phyloP scores from a whole-genome alignment of 1,284 basidiomycete genomes.

The Puccinia hordei region DNA sequence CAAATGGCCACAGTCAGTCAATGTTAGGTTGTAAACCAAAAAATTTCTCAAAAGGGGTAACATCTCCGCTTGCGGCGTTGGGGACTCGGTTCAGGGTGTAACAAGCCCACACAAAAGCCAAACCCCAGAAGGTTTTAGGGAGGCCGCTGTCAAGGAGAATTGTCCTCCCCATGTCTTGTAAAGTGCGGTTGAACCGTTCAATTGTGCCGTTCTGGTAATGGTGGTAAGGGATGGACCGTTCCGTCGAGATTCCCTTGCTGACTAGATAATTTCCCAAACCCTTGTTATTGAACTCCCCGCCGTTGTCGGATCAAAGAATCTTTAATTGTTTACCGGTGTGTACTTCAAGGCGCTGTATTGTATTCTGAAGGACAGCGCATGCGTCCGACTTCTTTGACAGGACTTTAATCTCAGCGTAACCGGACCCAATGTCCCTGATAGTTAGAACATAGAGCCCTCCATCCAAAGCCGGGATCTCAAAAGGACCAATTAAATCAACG shows the following conservation, averaged over 20 bases:
- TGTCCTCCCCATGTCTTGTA: too few species aligned
- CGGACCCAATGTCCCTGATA: background rate
- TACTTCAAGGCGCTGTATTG: background rate
- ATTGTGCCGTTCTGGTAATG: background rate
- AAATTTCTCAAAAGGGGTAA: conserved; percentile 8
- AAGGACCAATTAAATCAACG: conserved; percentile 12
- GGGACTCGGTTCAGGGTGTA: conserved; percentile 16
- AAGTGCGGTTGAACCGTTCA: too few species aligned
- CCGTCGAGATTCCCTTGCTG: background rate
- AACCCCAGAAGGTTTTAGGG: background rate
- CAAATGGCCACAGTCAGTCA: background rate
- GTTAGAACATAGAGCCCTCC: background rate
- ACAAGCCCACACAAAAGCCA: background rate
- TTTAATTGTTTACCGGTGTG: background rate
- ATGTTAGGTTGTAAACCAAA: background rate
- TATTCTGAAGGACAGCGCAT: background rate
- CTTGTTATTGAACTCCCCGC: background rate
- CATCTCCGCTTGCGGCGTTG: background rate
- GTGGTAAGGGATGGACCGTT: conserved; percentile 7
- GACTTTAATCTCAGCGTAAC: background rate
- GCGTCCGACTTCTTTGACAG: background rate
- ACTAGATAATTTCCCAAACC: background rate
- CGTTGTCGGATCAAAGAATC: conserved; percentile 11
- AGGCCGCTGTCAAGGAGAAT: too few species aligned
- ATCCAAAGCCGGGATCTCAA: background rate